A percentile compares a stretch with the other conserved stretches of the same genome.
Evolutionary conservation across 352 stramenopile species (phyloP).

Genomic region (Globisporangium solare): DNA sequence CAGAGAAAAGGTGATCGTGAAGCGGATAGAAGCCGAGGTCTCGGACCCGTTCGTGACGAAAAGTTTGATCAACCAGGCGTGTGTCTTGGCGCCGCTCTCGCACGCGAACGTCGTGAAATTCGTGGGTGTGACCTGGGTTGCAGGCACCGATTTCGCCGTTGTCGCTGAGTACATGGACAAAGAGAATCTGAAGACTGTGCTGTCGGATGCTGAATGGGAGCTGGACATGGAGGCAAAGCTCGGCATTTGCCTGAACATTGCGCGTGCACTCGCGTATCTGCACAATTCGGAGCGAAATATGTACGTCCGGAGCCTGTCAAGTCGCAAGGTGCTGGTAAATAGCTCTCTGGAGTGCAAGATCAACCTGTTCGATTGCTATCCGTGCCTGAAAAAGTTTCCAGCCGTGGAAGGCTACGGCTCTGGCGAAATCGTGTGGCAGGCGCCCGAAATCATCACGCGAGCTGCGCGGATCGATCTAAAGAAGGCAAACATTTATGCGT

Average conservation of each 20-base stretch:
- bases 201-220: conserved; percentile 48
- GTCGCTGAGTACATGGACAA: conserved; percentile 77
- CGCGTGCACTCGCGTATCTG: conserved; percentile 53
- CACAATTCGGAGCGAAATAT: conserved; percentile 46
- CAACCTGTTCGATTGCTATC: conserved; percentile 54
- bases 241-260: conserved; percentile 67
- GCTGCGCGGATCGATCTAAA: conserved; percentile 38
- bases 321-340: conserved; percentile 54
- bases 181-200: conserved; percentile 53
- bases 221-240: conserved; percentile 51
- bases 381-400: conserved; percentile 25
- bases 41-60: conserved; percentile 55
- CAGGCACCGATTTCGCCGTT: conserved; percentile 70
- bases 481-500: conserved; percentile 61
- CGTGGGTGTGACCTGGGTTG: conserved; percentile 63
- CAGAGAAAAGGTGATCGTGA: conserved; percentile 54
- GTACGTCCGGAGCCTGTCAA: conserved; percentile 44
- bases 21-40: conserved; percentile 66
- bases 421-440: conserved; percentile 43
- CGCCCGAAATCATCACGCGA: conserved; percentile 48
- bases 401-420: conserved; percentile 31
- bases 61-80: conserved; percentile 52
- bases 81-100: conserved; percentile 37
- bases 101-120: conserved; percentile 68
- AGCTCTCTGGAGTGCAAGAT: conserved; percentile 47